Evolutionary conservation across 352 stramenopile species (phyloP), one percentile per base, ranked within the genome.

Genomic region (Phytophthora citricola): DNA sequence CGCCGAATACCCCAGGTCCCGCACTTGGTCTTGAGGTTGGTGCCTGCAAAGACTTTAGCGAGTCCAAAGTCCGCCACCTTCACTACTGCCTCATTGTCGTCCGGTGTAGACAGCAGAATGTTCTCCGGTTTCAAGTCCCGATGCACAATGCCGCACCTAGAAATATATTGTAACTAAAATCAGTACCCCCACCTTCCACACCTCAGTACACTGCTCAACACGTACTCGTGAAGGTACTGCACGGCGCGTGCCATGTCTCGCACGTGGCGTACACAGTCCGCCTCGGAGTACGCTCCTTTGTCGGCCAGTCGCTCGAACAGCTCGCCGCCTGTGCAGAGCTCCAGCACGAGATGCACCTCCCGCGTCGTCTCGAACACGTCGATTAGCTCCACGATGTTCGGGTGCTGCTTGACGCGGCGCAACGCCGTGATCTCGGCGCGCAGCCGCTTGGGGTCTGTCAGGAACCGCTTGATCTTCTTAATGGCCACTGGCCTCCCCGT

Each of bases 1-100:
- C 0, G 87, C 89, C 2, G 86, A 93, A 58, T 92, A 94, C 3
- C 81, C 84, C 84, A 92, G 40, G 83, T 93, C 31, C 85, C 86
- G 63, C 83, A 92, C 67, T 91, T 96, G 45, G 85, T 93, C 71
- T 89, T 94, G 34, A 91, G 72, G 49, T 63, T 89, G 2, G 73
- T 83, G 5, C 83, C 82, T 3, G 74, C 87, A 49, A 92, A 86
- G 31, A 94, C 81, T 59, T 90, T 94, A n/a, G 88, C 88, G 8
- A 96, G 73, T 7, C 88, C 88, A 80, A 96, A 96, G 51, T 96
- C 88, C 10, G 88, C 88, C 31, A 94, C 83, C 65, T 92, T 92
- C 6, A 87, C 79, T 5, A 90, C 74, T 1, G 83, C 81, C 17
- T 85, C 74, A 3, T 79, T 67, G 3, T 94, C 85, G 29, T 89